These are phyloP conservation scores for Chytriomyces sp. DNA, from an alignment of 192 early-diverging fungal species.

Conservation along the genomic window DNA sequence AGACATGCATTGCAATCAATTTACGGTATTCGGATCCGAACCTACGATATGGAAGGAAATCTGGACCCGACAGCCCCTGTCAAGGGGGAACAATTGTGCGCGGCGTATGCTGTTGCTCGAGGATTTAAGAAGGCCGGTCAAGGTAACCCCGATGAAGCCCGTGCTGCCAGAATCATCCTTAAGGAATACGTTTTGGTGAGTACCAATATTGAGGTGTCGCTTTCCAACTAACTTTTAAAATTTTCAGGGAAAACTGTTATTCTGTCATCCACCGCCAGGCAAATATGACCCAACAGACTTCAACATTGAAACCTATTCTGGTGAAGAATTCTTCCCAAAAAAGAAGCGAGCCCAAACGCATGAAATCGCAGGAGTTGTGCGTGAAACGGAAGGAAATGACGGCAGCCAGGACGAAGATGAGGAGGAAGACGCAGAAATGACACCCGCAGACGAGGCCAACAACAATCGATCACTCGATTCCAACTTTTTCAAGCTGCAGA, in stretches of 20 bases:
- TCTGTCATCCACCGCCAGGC: slow-evolving; percentile 80
- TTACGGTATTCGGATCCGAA: slow-evolving; percentile 91
- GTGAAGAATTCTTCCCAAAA: slow-evolving; percentile 57
- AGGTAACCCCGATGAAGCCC: slow-evolving; percentile 97
- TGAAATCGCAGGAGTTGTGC: slow-evolving; percentile 46
- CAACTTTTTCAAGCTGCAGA: slow-evolving; percentile 24
- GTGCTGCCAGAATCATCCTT: slow-evolving; percentile 93
- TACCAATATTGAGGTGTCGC: slow-evolving; percentile 42
- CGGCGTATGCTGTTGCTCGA: slow-evolving; percentile 89
- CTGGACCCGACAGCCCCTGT: slow-evolving; percentile 54
- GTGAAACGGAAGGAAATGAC: slow-evolving; percentile 37
- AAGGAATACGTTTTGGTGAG: slow-evolving; percentile 91
- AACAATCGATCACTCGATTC: slow-evolving; percentile 34
- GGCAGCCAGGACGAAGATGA: slow-evolving; percentile 36
- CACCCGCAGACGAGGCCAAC: slow-evolving; percentile 37
- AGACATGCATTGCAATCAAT: slow-evolving; percentile 84
- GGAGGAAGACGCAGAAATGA: slow-evolving; percentile 12
- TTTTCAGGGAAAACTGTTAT: slow-evolving; percentile 85
- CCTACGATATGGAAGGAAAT: slow-evolving; percentile 66
- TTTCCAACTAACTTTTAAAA: background rate
- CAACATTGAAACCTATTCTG: slow-evolving; percentile 82
- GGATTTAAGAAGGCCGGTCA: slow-evolving; percentile 90
- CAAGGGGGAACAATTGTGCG: slow-evolving; percentile 88
- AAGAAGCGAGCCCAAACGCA: slow-evolving; percentile 39
- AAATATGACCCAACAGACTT: slow-evolving; percentile 69